Evolutionary conservation across 23 red algal species (phyloP).

Genomic region (Agarophyton chilense): DNA sequence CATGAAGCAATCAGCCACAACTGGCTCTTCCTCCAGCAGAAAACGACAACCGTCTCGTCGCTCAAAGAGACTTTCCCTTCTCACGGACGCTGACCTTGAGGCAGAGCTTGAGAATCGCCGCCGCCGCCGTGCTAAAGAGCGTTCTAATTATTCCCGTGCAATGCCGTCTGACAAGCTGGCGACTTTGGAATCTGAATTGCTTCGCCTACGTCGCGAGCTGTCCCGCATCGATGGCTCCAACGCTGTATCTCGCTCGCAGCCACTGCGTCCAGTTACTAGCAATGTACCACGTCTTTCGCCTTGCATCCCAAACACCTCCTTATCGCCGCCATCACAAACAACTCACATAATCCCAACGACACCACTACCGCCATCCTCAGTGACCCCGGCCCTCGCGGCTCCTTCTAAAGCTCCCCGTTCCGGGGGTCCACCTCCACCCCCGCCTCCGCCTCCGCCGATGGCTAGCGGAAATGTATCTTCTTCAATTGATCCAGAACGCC

Average conservation of each 20-base stretch:
- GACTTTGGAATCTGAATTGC: conserved; percentile 45
- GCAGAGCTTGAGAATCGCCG: conserved; percentile 55
- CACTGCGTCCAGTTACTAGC: background rate
- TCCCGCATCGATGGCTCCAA: conserved; percentile 14
- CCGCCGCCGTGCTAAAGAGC: conserved; percentile 26
- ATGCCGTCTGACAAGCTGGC: conserved; percentile 36
- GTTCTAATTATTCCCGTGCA: conserved; percentile 10
- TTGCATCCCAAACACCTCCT: background rate
- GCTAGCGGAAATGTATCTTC: background rate
- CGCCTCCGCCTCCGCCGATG: conserved; percentile 9
- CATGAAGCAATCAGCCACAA: conserved; percentile 19
- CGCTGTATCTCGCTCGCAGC: background rate
- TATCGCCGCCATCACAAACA: background rate
- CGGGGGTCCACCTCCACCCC: conserved; percentile 12
- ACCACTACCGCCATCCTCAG: background rate
- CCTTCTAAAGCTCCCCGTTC: background rate
- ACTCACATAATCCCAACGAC: background rate
- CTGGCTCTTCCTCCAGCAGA: background rate
- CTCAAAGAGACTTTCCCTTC: conserved; percentile 28
- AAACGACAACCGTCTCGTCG: background rate
- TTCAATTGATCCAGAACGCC: conserved; percentile 9
- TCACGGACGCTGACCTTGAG: conserved; percentile 66
- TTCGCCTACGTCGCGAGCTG: conserved; percentile 32
- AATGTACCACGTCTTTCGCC: background rate
- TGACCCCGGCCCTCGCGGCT: background rate